phyloP scores from a whole-genome alignment of 169 alveolate genomes.

The Cryptosporidium sp. region DNA sequence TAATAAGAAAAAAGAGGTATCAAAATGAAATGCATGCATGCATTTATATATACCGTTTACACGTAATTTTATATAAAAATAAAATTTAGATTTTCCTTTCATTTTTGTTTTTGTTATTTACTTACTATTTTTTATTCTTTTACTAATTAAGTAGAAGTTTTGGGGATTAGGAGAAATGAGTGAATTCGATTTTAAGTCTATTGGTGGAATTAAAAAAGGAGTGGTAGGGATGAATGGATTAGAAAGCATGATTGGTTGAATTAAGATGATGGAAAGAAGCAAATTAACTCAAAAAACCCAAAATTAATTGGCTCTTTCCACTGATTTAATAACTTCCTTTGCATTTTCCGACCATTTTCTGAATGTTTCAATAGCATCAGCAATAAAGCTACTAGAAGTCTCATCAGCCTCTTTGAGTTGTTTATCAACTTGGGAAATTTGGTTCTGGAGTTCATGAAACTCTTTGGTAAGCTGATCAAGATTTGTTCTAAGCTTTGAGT shows the following conservation, averaged over 20 bases:
- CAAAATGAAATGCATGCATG: not conserved
- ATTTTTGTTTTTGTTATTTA: no score
- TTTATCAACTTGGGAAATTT: conserved; percentile 18
- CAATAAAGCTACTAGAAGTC: conserved; percentile 36
- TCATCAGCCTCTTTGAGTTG: conserved; percentile 45
- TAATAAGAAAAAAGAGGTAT: not conserved
- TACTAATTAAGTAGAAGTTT: not conserved
- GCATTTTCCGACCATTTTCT: conserved; percentile 67
- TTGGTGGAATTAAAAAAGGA: not conserved
- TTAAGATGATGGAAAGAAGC: not conserved
- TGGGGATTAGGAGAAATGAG: not conserved
- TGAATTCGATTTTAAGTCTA: no score
- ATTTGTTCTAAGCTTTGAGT: conserved; percentile 14
- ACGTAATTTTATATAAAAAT: no score
- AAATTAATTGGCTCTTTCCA: conserved; percentile 37
- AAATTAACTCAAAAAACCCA: no score
- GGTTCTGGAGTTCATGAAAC: conserved; percentile 2
- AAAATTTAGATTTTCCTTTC: not conserved
- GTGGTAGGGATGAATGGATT: no score
- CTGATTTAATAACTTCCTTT: conserved; percentile 35
- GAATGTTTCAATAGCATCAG: conserved; percentile 60
- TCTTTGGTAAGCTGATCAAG: conserved; percentile 7
- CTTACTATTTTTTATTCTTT: not conserved
- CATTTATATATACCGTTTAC: not conserved
- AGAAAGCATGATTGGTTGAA: no score